phyloP scores from a whole-genome alignment of 179 eudicot genomes.

The Beta corolliflora region DNA sequence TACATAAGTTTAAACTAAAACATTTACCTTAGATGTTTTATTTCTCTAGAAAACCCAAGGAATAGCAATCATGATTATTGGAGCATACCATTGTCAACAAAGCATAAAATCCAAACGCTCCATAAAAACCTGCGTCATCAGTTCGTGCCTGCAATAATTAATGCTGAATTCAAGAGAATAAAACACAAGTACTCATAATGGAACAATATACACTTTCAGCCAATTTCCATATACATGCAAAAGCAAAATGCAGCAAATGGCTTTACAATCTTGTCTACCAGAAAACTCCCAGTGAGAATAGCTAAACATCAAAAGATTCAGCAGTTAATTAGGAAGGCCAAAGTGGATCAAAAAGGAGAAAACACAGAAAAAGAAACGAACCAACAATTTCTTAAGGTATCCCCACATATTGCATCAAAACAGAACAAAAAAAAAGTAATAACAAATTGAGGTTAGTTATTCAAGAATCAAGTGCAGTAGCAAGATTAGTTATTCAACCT shows the following conservation, averaged over 20 bases:
- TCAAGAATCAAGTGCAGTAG: too few relatives aligned
- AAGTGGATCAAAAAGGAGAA: neutral
- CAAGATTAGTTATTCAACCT: too few relatives aligned
- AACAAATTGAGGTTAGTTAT: neutral
- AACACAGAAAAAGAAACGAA: neutral
- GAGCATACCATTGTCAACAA: conserved; percentile 66
- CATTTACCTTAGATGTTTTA: neutral
- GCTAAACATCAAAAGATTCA: neutral
- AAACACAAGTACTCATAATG: neutral
- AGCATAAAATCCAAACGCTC: conserved; percentile 90
- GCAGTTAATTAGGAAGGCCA: neutral
- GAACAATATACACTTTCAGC: neutral
- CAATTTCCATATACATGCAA: neutral
- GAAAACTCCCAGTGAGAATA: neutral
- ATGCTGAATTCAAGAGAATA: conserved; percentile 12
- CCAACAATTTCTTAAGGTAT: neutral
- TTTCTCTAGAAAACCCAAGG: conserved; percentile 3
- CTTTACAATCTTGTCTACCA: neutral
- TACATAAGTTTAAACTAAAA: conserved; percentile 4
- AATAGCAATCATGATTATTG: neutral
- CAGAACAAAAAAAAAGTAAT: neutral
- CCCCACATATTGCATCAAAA: neutral
- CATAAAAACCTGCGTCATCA: conserved; percentile 83
- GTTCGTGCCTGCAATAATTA: conserved; percentile 57
- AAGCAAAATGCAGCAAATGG: neutral